Base-by-base conservation (phyloP, 371 early-diverging fungal species). In the Mucor indicus region DNA sequence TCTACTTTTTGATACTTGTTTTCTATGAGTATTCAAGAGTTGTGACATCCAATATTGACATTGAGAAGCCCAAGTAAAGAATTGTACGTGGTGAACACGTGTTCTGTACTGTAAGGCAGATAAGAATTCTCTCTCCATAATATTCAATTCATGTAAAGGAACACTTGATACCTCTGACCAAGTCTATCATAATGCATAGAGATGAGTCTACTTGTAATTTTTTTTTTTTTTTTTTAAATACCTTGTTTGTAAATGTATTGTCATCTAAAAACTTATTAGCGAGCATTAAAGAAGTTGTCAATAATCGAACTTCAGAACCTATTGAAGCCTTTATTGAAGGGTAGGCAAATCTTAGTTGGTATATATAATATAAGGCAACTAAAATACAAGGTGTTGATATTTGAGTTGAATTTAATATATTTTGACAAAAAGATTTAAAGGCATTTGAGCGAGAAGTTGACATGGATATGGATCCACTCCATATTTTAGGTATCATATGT, bases 41-140 rank as follows among this genome's bases (percentile, higher is more conserved):
- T 56, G 46, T 41, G 55, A 38, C 31, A 53, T 41, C 67, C 67
- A 66, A 21, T 66, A 49, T 32, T 66, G 59, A 24, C 67, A 66
- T 44, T 66, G 67, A 4, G 33, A 36, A 22, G 50, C 42, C 67
- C 67, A 66, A 9, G 62, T 44, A 53, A 46, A 62, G 41, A 66
- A 66, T 30, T 60, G 67, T 8, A 27, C n/a, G 7, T 52, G 55
- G 25, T 51, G 59, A 30, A 66, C 43, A 45, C 58, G 59, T 11
- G 57, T 62, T 39, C 39, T 41, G 25, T 81, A 78, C 21, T 80
- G 69, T n/a, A 85, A 58, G 8, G 82, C 78, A 23, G 68, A 48
- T 38, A 84, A 50, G 50, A 84, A 86, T 60, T 87, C 84, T 33
- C 75, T 67, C 67, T 87, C 87, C 85, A 88, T 86, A 7, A 77